A percentile compares a stretch with the other conserved stretches of the same genome.
phyloP scores from a whole-genome alignment of 23 red algal species.

The Pyropia yezoensis region DNA sequence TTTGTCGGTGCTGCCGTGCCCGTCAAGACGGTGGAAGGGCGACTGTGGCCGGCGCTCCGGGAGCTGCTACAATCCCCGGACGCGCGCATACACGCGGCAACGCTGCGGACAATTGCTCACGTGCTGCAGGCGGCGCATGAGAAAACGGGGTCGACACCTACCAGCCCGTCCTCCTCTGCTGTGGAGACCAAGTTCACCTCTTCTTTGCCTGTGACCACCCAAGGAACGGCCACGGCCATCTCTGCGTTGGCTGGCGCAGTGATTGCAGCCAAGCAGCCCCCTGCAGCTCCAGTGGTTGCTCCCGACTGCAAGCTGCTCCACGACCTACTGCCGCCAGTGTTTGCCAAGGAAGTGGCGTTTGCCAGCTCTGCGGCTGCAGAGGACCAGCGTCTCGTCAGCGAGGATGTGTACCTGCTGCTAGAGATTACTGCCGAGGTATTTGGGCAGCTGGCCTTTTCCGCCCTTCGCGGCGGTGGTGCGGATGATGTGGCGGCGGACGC shows the following conservation, averaged over 20 bases:
- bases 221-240: too few relatives aligned
- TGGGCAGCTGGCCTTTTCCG: slow-evolving; percentile 21
- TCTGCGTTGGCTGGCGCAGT: too few relatives aligned
- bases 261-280: too few relatives aligned
- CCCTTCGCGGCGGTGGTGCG: slow-evolving; percentile 7
- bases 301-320: slow-evolving; percentile 19
- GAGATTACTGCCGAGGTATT: slow-evolving; percentile 68
- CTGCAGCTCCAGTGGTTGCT: too few relatives aligned
- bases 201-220: too few relatives aligned
- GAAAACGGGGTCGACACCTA: neutral
- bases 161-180: too few relatives aligned
- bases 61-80: slow-evolving; percentile 12
- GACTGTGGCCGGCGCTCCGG: slow-evolving; percentile 28
- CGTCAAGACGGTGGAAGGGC: slow-evolving; percentile 18
- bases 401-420: slow-evolving; percentile 52
- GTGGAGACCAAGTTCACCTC: too few relatives aligned
- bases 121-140: slow-evolving; percentile 23
- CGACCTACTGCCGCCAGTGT: slow-evolving; percentile 25
- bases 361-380: slow-evolving; percentile 20
- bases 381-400: slow-evolving; percentile 41
- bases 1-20: slow-evolving; percentile 42
- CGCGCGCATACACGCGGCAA: slow-evolving; percentile 50
- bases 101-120: slow-evolving; percentile 32
- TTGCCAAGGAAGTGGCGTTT: slow-evolving; percentile 13
- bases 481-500: slow-evolving; percentile 18